Percentiles rank a stretch among this genome's conserved stretches.
Conservation (phyloP, 1,139 yeast genomes). For the Debaryomycetaceae sp. region DNA sequence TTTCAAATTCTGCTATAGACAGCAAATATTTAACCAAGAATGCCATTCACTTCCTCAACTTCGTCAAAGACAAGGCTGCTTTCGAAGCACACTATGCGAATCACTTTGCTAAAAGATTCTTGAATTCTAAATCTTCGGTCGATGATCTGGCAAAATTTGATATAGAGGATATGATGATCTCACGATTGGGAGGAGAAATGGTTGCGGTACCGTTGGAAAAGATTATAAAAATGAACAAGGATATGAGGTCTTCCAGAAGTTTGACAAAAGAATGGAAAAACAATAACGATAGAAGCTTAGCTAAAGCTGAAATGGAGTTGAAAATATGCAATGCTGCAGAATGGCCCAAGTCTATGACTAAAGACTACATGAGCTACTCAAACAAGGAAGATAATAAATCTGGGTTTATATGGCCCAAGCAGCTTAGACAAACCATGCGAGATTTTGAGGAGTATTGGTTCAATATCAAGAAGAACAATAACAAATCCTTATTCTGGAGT, state of each 20-base stretch:
- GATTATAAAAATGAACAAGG: constrained; percentile 86
- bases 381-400: constrained; percentile 32
- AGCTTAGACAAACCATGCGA: constrained; percentile 33
- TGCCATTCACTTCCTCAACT: constrained; percentile 61
- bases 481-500: constrained; percentile 79
- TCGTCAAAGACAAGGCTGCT: constrained; percentile 78
- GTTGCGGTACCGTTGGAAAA: constrained; percentile 80
- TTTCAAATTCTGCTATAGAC: constrained; percentile 38
- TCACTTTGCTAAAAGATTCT: constrained; percentile 83
- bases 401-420: constrained; percentile 50
- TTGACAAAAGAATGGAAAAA: constrained; percentile 52
- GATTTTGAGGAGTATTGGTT: constrained; percentile 46
- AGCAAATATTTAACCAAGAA: constrained; percentile 50
- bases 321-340: constrained; percentile 52
- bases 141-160: constrained; percentile 30
- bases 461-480: constrained; percentile 59
- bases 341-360: constrained; percentile 52
- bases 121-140: constrained; percentile 41
- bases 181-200: constrained; percentile 70
- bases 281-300: constrained; percentile 16
- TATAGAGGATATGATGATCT: constrained; percentile 67
- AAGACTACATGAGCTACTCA: constrained; percentile 52
- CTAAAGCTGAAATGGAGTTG: constrained; percentile 42
- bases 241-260: constrained; percentile 67
- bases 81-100: constrained; percentile 85